A percentile compares a stretch with the other conserved stretches of the same genome.
These are phyloP conservation scores for Lachnellula occidentalis DNA, from an alignment of 2,329 filamentous ascomycete genomes.

Conservation along the genomic window DNA sequence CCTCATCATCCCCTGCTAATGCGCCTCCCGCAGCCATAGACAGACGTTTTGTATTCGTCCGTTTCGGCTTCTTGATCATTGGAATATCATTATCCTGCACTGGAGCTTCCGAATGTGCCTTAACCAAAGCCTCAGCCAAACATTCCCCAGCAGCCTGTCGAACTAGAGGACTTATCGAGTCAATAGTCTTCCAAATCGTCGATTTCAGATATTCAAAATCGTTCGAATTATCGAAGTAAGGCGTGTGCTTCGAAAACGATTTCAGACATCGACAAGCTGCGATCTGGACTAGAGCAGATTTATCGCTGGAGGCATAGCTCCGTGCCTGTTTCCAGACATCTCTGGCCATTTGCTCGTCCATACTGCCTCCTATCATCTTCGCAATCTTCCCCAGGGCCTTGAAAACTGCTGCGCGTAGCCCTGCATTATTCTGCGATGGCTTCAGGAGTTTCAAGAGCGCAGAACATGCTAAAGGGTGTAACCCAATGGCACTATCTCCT, in stretches of 20 bases:
- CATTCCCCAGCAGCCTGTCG: slow-evolving; percentile 83
- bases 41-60: slow-evolving; percentile 51
- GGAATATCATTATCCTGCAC: slow-evolving; percentile 45
- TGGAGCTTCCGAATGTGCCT: slow-evolving; percentile 65
- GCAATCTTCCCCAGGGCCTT: slow-evolving; percentile 70
- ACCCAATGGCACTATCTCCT: slow-evolving; percentile 83
- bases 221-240: slow-evolving; percentile 78
- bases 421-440: slow-evolving; percentile 70
- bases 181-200: slow-evolving; percentile 79
- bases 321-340: slow-evolving; percentile 92
- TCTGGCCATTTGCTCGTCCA: slow-evolving; percentile 80
- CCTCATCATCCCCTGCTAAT: slow-evolving; percentile 66
- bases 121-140: slow-evolving; percentile 76
- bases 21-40: slow-evolving; percentile 47
- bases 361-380: slow-evolving; percentile 65
- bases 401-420: slow-evolving; percentile 74
- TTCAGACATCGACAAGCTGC: slow-evolving; percentile 76
- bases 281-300: slow-evolving; percentile 73
- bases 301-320: slow-evolving; percentile 71
- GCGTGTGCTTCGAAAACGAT: slow-evolving; percentile 63
- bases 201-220: slow-evolving; percentile 88
- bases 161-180: slow-evolving; percentile 68
- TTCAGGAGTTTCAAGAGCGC: slow-evolving; percentile 76
- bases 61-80: slow-evolving; percentile 65
- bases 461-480: slow-evolving; percentile 69